Percentiles rank a stretch among this genome's conserved stretches.
Evolutionary conservation across 2,329 filamentous ascomycete species (phyloP).

Genomic region (Paraconiothyrium brasiliense): DNA sequence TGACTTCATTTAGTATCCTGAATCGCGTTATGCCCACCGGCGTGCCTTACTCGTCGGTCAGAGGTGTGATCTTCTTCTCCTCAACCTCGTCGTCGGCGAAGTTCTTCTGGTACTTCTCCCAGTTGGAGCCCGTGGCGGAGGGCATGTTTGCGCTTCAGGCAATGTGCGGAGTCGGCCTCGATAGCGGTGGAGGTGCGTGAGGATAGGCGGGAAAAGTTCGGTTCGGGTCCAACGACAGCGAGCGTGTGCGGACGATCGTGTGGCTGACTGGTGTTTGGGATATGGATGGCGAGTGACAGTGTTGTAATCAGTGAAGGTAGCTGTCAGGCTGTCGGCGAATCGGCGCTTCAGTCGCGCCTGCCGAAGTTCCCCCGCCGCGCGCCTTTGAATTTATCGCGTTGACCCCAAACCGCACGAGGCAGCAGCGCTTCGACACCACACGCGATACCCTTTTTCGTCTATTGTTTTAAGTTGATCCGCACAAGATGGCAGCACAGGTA

Average conservation of each 20-base stretch:
- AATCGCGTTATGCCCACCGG: not conserved
- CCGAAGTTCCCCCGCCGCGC: constrained; percentile 28
- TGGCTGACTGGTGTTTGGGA: constrained; percentile 11
- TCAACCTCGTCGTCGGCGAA: constrained; percentile 96
- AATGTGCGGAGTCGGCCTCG: constrained; percentile 20
- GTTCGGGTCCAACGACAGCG: constrained; percentile 2
- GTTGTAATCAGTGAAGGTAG: constrained; percentile 31
- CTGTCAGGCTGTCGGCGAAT: constrained; percentile 34
- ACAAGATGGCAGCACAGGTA: constrained; percentile 47
- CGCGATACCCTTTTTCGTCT: constrained; percentile 33
- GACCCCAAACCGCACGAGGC: constrained; percentile 34
- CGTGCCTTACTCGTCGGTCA: constrained; percentile 86
- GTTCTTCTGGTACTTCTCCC: constrained; percentile 99
- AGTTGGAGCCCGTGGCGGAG: constrained; percentile 90
- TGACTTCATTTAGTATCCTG: constrained; percentile 56
- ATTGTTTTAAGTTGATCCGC: constrained; percentile 20
- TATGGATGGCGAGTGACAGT: constrained; percentile 22
- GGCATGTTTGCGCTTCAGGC: constrained; percentile 69
- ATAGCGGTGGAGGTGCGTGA: constrained; percentile 9
- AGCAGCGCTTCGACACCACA: constrained; percentile 31
- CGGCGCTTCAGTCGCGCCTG: constrained; percentile 29
- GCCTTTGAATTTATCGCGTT: constrained; percentile 39
- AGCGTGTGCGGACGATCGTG: constrained; percentile 11
- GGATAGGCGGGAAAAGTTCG: not conserved
- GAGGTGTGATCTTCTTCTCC: constrained; percentile 99